Evolutionary conservation across 148 eudicot species (phyloP).

Genomic region (Bassia scoparia): DNA sequence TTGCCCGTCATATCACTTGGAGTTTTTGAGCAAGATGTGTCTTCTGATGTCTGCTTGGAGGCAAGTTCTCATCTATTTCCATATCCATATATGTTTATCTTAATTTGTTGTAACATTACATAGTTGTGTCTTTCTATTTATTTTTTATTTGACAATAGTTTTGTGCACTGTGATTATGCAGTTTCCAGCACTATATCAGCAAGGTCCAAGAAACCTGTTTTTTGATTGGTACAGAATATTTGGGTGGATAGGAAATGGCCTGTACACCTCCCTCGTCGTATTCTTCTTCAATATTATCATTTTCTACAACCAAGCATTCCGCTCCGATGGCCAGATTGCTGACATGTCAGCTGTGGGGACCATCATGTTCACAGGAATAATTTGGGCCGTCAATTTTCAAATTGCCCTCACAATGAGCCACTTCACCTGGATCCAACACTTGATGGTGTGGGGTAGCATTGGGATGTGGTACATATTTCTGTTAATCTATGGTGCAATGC

Average conservation of each 20-base stretch:
- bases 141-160: too few relatives aligned
- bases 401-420: slow-evolving; percentile 85
- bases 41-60: slow-evolving; percentile 83
- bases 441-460: slow-evolving; percentile 72
- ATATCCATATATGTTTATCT: neutral
- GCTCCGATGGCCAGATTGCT: slow-evolving; percentile 54
- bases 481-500: slow-evolving; percentile 47
- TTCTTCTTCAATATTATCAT: slow-evolving; percentile 71
- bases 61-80: slow-evolving; percentile 38
- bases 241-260: slow-evolving; percentile 87
- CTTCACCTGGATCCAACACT: slow-evolving; percentile 93
- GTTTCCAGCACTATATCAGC: slow-evolving; percentile 92
- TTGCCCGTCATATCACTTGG: slow-evolving; percentile 89
- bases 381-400: slow-evolving; percentile 85
- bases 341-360: slow-evolving; percentile 76
- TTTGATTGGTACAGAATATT: slow-evolving; percentile 81
- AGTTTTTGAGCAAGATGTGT: slow-evolving; percentile 92
- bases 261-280: slow-evolving; percentile 60
- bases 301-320: slow-evolving; percentile 66
- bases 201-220: slow-evolving; percentile 82
- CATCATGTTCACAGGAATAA: slow-evolving; percentile 74
- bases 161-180: slow-evolving; percentile 25
- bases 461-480: slow-evolving; percentile 73
- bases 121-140: too few relatives aligned
- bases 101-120: too few relatives aligned